Evolutionary conservation across 805 yeast species (phyloP).

Genomic region (Candida verbasci): DNA sequence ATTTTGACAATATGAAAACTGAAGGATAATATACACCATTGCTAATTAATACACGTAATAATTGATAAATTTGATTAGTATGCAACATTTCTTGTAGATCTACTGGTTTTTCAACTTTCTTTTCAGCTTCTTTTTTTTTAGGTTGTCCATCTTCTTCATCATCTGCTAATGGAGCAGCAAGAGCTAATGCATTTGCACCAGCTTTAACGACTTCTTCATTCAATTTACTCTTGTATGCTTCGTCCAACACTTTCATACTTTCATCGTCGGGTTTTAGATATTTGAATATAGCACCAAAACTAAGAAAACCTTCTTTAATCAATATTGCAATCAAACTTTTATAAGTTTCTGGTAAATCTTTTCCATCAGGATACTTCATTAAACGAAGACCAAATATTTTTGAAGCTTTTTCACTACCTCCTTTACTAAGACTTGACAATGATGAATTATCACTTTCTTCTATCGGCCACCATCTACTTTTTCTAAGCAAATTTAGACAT

Average conservation of each 20-base stretch:
- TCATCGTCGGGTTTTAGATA: conserved; percentile 51
- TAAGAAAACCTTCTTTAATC: conserved; percentile 61
- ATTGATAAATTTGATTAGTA: conserved; percentile 24
- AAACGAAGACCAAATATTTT: conserved; percentile 49
- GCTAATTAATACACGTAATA: conserved; percentile 50
- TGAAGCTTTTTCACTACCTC: conserved; percentile 56
- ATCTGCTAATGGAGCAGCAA: conserved; percentile 78
- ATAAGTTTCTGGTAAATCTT: conserved; percentile 37
- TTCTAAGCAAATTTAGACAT: conserved; percentile 45
- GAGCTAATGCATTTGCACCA: conserved; percentile 72
- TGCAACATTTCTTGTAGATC: conserved; percentile 14
- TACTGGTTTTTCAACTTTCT: not conserved
- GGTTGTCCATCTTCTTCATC: conserved; percentile 30
- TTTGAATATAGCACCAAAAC: conserved; percentile 57
- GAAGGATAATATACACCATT: conserved; percentile 64
- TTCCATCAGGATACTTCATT: conserved; percentile 23
- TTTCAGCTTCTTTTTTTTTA: conserved; percentile 7
- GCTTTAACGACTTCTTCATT: conserved; percentile 58
- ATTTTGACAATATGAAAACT: conserved; percentile 50
- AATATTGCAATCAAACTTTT: conserved; percentile 49
- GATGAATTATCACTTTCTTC: conserved; percentile 27
- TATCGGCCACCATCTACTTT: conserved; percentile 67
- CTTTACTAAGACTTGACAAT: conserved; percentile 32
- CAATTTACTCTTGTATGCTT: conserved; percentile 39
- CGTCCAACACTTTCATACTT: conserved; percentile 41